Conservation (phyloP, 371 early-diverging fungal species). For the Syncephalastrum monosporum region DNA sequence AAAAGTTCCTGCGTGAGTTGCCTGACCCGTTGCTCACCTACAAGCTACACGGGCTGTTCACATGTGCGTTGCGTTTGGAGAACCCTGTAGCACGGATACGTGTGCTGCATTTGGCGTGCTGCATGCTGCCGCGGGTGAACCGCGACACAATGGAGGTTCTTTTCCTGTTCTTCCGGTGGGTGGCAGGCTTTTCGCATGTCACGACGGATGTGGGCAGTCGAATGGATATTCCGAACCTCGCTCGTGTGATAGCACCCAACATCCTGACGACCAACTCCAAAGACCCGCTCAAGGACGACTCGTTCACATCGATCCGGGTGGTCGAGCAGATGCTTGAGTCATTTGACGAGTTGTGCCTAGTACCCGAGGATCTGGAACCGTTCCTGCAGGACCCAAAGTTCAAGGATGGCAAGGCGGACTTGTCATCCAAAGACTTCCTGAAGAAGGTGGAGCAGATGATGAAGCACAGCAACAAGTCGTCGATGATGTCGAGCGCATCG, state of each 20-base stretch:
- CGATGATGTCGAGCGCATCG: constrained; percentile 3
- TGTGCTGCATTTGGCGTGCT: constrained; percentile 77
- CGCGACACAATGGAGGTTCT: constrained; percentile 90
- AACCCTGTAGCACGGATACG: constrained; percentile 53
- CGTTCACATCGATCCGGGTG: constrained; percentile 71
- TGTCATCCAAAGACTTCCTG: constrained; percentile 45
- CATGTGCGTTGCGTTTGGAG: constrained; percentile 63
- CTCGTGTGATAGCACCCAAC: constrained; percentile 94
- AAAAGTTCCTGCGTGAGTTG: constrained; percentile 91
- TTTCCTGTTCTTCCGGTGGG: constrained; percentile 83
- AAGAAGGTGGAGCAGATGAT: constrained; percentile 44
- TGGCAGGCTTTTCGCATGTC: constrained; percentile 72
- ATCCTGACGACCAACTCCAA: constrained; percentile 83
- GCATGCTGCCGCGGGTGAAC: constrained; percentile 88
- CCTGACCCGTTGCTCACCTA: constrained; percentile 94
- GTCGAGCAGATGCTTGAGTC: constrained; percentile 72
- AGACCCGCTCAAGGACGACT: constrained; percentile 78
- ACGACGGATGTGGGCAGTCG: constrained; percentile 81
- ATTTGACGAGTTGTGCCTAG: constrained; percentile 78
- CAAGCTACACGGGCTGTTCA: constrained; percentile 82
- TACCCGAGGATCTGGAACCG: constrained; percentile 45
- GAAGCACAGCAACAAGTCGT: constrained; percentile 13
- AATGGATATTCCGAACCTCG: constrained; percentile 94
- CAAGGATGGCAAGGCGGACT: constrained; percentile 27
- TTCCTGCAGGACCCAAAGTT: constrained; percentile 44